A percentile compares a stretch with the other conserved stretches of the same genome.
These are phyloP conservation scores for Alternaria hordeiaustralica DNA, from an alignment of 2,329 filamentous ascomycete genomes.

Conservation along the genomic window DNA sequence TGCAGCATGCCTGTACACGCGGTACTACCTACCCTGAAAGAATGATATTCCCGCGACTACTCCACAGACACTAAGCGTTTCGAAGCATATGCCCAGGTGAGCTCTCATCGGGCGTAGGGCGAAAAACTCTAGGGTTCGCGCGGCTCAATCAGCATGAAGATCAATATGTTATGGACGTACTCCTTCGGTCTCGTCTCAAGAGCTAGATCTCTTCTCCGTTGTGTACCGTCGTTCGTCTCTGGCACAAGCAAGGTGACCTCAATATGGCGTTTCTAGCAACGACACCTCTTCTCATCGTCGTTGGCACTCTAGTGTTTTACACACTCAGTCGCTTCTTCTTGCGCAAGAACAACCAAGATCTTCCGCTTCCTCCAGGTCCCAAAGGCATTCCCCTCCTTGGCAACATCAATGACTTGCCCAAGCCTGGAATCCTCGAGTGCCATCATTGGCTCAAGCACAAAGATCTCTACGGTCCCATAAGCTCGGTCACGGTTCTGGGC, in stretches of 20 bases:
- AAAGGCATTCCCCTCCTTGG: conserved; percentile 57
- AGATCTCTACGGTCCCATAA: conserved; percentile 41
- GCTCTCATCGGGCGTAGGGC: background rate
- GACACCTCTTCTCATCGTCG: background rate
- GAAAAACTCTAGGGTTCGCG: background rate
- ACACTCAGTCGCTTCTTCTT: background rate
- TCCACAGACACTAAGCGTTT: background rate
- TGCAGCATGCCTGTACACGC: background rate
- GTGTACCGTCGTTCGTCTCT: too few relatives aligned
- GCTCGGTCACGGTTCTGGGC: conserved; percentile 38
- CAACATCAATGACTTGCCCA: conserved; percentile 59
- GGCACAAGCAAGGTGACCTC: background rate
- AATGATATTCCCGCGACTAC: background rate
- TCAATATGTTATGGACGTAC: too few relatives aligned
- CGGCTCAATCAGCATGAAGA: background rate
- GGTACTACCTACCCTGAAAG: background rate
- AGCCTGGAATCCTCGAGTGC: conserved; percentile 46
- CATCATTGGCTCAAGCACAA: conserved; percentile 55
- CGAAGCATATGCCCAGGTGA: background rate
- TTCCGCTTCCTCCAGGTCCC: conserved; percentile 58
- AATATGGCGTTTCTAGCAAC: background rate
- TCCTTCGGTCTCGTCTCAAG: too few relatives aligned
- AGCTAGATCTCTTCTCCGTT: too few relatives aligned
- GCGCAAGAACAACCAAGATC: background rate
- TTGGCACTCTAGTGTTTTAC: background rate